A percentile compares a stretch with the other conserved stretches of the same genome.
phyloP scores from a whole-genome alignment of 768 basidiomycete species.

The Ramaria sp. region DNA sequence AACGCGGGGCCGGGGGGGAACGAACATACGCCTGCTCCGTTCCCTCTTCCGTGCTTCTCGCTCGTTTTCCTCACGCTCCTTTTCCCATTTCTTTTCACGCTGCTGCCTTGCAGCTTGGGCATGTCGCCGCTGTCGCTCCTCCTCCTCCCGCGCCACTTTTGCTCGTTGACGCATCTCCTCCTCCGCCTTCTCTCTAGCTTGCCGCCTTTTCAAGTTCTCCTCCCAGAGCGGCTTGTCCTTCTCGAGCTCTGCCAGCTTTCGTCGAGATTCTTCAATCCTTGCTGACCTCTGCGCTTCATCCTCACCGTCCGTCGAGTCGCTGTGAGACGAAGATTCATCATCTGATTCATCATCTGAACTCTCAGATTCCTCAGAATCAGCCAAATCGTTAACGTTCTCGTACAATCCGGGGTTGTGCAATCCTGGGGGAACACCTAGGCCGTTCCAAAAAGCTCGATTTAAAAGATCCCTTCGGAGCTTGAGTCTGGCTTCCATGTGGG shows the following conservation, averaged over 20 bases:
- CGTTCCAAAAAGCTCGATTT: constrained; percentile 30
- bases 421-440: constrained; percentile 16
- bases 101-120: constrained; percentile 21
- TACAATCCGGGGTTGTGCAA: neutral
- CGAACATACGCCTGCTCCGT: constrained; percentile 41
- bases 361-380: neutral
- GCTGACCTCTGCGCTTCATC: constrained; percentile 29
- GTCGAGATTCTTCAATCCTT: constrained; percentile 50
- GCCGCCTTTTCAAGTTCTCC: constrained; percentile 35
- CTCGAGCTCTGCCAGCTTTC: constrained; percentile 60
- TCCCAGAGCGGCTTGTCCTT: constrained; percentile 54
- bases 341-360: neutral
- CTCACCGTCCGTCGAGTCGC: constrained; percentile 16
- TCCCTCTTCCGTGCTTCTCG: constrained; percentile 32
- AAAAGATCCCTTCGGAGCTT: constrained; percentile 27
- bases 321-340: neutral
- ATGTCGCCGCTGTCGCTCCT: constrained; percentile 15
- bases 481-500: constrained; percentile 28
- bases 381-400: neutral
- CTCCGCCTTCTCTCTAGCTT: constrained; percentile 25
- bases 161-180: constrained; percentile 19
- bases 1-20: constrained; percentile 10
- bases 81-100: constrained; percentile 17
- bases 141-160: constrained; percentile 18
- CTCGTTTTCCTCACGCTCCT: constrained; percentile 23